Base-by-base conservation (phyloP, 805 yeast species). In the Metschnikowia reukaufii region DNA sequence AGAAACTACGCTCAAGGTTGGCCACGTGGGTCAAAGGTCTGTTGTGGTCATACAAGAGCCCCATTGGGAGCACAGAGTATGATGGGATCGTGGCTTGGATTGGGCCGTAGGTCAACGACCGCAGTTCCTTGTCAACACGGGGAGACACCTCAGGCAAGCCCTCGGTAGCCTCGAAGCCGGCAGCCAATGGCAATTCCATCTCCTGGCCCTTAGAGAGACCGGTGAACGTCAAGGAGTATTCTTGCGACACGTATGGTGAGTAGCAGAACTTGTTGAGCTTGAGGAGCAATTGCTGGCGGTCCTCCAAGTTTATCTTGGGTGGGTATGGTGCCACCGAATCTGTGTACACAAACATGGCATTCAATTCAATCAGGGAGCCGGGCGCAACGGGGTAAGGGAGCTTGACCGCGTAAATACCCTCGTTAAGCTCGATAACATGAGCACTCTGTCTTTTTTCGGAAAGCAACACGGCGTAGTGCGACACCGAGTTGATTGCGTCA, bases 351-450 rank as follows among this genome's bases (percentile, higher is more conserved):
- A 74, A 66, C 27, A 79, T 72, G 15, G 84, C 66, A 32, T 68
- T 65, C 37, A 92, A 59, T 31, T 74, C 70, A 38, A 74, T 63
- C 27, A 67, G 66, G 19, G 82, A 75, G 30, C 81, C 79, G 21
- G 95, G 87, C 8, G 84, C 77, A 45, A 91, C 68, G 33, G 94
- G 86, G 37, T 72, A 71, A 10, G 88, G 86, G 42, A 90, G 68
- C 30, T 60, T 63, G 25, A 88, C 50, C 47, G 68, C 64, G 63
- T 78, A 83, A 23, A 50, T 48, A 31, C 58, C 49, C 44, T 48
- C 48, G 31, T 36, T 45, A 15, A 60, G 55, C 37, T 59, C 60
- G 12, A 59, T 59, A 23, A 65, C 55, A 36, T 44, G 51, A 19
- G 66, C 47, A 39, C 63, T 66, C 38, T 65, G 49, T 34, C 59